Base-by-base conservation (phyloP, 2,329 filamentous ascomycete genomes). In the Botryosphaeria dothidea region DNA sequence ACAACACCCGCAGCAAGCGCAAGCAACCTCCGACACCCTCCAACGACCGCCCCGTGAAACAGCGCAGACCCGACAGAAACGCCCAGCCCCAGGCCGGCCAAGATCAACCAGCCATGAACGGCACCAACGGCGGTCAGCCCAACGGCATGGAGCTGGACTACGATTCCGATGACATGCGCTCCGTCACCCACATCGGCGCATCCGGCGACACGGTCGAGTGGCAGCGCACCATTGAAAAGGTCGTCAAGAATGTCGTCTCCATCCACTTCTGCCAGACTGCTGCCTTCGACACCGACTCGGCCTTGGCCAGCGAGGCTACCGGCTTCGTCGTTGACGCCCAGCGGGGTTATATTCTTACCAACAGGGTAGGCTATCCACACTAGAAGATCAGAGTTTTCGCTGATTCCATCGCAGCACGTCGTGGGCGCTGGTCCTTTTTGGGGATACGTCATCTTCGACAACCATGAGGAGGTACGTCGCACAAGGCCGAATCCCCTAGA, bases 211-310 rank as follows among this genome's bases (percentile, higher is more conserved):
- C 90, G 2, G 88, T 88, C 25, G 93, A 96, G 80, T 99, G 95
- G 95, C 94, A 98, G 79, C 91, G 89, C 58, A 97, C 93, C 0
- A 96, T 98, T 67, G 93, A 97, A 78, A 90, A 88, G 67, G 95
- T 99, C 3, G 93, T 99, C 62, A 89, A 90, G 75, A 97, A 93
- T 71, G 95, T 98, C 19, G 95, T 99, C 57, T 97, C 94, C n/a
- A 98, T 99, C 73, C 91, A 96, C 70, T 99, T 99, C 82, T 98
- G 94, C 77, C 93, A 97, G 83, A 97, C 95, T 0, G 96, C 92
- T 77, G 93, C 94, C 25, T 99, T 99, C 77, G 95, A 99, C 77
- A 98, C 95, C n/a, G 95, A 99, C 72, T 83, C 92, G 29, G 95
- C 95, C 6, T 85, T 96, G 77, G 92, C 92, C 19, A 97, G 93